These are phyloP conservation scores for Alloteropsis semialata DNA, from an alignment of 176 grass and related monocot genomes.

Conservation along the genomic window DNA sequence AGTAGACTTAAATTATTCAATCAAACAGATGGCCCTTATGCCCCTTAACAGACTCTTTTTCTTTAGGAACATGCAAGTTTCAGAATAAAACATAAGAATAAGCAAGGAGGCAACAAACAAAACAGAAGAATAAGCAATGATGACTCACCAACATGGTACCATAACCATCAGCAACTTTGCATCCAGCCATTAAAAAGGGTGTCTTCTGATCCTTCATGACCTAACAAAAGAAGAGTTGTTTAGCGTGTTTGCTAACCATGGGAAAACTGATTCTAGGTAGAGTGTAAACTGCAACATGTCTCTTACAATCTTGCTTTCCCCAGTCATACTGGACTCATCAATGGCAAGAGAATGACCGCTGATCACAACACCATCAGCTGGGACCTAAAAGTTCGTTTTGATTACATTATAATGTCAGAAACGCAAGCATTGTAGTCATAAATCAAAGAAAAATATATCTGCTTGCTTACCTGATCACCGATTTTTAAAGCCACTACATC, in stretches of 20 bases:
- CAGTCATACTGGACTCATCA: conserved; percentile 98
- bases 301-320: conserved; percentile 95
- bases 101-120: too few relatives aligned
- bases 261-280: conserved; percentile 1
- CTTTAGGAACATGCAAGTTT: not conserved
- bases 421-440: conserved; percentile 19
- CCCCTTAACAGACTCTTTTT: not conserved
- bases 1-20: not conserved
- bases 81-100: not conserved
- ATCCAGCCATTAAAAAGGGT: conserved; percentile 97
- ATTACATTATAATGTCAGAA: conserved; percentile 13
- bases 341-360: conserved; percentile 86
- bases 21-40: not conserved
- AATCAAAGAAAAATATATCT: conserved; percentile 15
- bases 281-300: conserved; percentile 11
- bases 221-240: conserved; percentile 45
- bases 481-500: conserved; percentile 93
- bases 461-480: conserved; percentile 82
- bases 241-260: not conserved
- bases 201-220: conserved; percentile 69
- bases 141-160: conserved; percentile 90
- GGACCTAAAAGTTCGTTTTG: conserved; percentile 60
- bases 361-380: conserved; percentile 88
- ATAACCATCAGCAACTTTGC: conserved; percentile 97
- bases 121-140: not conserved